Percentiles rank a stretch among this genome's conserved stretches.
Conservation (phyloP, 495 filamentous ascomycete species). For the Talaromyces liani region DNA sequence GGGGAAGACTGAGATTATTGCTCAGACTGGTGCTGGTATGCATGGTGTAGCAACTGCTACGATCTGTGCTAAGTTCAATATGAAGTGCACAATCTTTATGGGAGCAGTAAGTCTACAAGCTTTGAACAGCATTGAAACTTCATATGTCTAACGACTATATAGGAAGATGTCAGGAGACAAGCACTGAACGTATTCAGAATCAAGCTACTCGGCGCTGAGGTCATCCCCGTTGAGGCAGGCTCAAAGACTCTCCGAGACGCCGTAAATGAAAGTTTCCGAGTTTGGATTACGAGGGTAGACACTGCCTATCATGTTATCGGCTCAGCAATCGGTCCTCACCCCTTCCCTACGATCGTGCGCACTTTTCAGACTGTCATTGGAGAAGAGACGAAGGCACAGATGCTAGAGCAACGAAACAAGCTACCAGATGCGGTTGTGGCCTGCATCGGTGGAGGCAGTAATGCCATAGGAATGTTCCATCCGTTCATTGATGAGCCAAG, state of each 20-base stretch:
- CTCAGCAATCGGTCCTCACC: constrained; percentile 76
- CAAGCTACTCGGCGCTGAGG: too few species aligned
- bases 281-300: constrained; percentile 35
- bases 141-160: not conserved
- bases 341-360: constrained; percentile 80
- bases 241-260: not conserved
- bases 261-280: not conserved
- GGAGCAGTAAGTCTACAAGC: too few species aligned
- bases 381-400: constrained; percentile 71
- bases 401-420: constrained; percentile 59
- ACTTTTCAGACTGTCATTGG: constrained; percentile 87
- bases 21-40: constrained; percentile 81
- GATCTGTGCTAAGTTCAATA: constrained; percentile 79
- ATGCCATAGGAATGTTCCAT: constrained; percentile 73
- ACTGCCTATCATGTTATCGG: constrained; percentile 73
- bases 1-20: constrained; percentile 82
- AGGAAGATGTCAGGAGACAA: constrained; percentile 80
- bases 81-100: constrained; percentile 85
- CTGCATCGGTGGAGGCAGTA: constrained; percentile 46
- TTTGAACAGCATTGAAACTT: not conserved
- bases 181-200: constrained; percentile 36
- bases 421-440: constrained; percentile 38
- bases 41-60: constrained; percentile 86
- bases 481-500: constrained; percentile 67
- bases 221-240: constrained; percentile 42